Conservation (phyloP, 352 stramenopile genomes). For the Globisporangium carolinianum region DNA sequence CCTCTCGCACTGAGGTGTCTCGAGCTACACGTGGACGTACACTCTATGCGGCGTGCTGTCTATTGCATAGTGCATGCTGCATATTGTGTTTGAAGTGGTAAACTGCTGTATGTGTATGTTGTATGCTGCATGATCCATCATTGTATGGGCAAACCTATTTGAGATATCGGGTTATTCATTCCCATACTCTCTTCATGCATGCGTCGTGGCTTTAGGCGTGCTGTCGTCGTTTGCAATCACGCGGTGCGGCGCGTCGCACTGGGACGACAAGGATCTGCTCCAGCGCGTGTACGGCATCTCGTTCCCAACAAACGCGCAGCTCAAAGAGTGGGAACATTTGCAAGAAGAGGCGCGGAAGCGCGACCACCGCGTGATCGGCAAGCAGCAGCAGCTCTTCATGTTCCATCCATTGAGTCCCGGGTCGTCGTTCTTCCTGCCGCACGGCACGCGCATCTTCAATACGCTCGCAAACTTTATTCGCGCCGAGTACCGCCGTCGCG, state of each 20-base stretch:
- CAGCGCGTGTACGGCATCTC: conserved; percentile 96
- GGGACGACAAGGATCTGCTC: conserved; percentile 85
- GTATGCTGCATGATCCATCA: neutral
- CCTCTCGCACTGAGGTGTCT: conserved; percentile 63
- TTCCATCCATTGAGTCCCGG: conserved; percentile 93
- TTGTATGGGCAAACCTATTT: too few relatives aligned
- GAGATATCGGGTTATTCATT: too few relatives aligned
- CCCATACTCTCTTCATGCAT: too few relatives aligned
- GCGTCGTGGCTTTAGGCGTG: conserved; percentile 26
- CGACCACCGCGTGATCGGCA: conserved; percentile 93
- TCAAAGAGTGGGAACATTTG: conserved; percentile 83
- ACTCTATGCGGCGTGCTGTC: conserved; percentile 14
- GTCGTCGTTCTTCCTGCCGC: conserved; percentile 96
- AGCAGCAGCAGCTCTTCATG: conserved; percentile 96
- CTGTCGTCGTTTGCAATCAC: conserved; percentile 95
- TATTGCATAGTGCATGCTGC: conserved; percentile 1
- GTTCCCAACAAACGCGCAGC: conserved; percentile 87
- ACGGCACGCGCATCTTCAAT: conserved; percentile 98
- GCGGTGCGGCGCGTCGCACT: conserved; percentile 93
- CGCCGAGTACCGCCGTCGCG: conserved; percentile 78
- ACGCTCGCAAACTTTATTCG: conserved; percentile 87
- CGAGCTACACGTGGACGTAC: conserved; percentile 82
- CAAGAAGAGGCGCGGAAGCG: conserved; percentile 96
- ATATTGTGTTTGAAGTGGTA: conserved; percentile 1
- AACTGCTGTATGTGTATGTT: too few relatives aligned